Base-by-base conservation (phyloP, 371 early-diverging fungal species). In the Mucor sp. region DNA sequence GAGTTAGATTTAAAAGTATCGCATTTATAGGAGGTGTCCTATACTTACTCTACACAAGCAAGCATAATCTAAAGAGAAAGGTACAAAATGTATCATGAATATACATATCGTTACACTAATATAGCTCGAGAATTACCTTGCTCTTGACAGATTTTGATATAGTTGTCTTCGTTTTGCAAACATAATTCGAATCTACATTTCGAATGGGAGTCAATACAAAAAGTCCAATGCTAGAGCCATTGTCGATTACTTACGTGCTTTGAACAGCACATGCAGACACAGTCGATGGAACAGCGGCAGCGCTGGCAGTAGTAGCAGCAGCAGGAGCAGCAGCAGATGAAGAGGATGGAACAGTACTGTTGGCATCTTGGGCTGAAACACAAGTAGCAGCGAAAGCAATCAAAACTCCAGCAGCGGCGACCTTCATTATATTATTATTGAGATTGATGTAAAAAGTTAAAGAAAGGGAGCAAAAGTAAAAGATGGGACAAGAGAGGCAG, bases 31-130 rank as follows among this genome's bases (percentile, higher is more conserved):
- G 66, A 39, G 62, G 58, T 32, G 27, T 41, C 19, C 35, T 28
- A 27, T 33, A 58, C 64, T 62, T 70, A 74, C 74, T 66, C 70
- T 60, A 67, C 74, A 74, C 53, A 74, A 65, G 44, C 74, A 74
- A 17, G 67, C 70, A 58, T 41, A 70, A 67, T 74, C 74, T 74
- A 28, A 4, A 33, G 27, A 21, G 25, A n/a, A 19, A n/a, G 19
- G 37, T 71, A 27, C 39, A 47, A 39, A 58, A 35, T 6, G 32
- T 19, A 50, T 4, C 6, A 33, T 25, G 43, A 66, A 43, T 60
- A 27, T 41, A 37, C 21, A 50, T 12, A 17, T 21, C 57, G 41
- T 56, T 57, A 62, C 60, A 56, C 41, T 47, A 44, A 58, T 23
- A 17, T 28, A 58, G 43, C 15, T 41, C 23, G 39, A 41, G 37